Evolutionary conservation across 129 eudicot genomes (phyloP), one percentile per base, ranked within the genome.

Genomic region (Logfia minima): DNA sequence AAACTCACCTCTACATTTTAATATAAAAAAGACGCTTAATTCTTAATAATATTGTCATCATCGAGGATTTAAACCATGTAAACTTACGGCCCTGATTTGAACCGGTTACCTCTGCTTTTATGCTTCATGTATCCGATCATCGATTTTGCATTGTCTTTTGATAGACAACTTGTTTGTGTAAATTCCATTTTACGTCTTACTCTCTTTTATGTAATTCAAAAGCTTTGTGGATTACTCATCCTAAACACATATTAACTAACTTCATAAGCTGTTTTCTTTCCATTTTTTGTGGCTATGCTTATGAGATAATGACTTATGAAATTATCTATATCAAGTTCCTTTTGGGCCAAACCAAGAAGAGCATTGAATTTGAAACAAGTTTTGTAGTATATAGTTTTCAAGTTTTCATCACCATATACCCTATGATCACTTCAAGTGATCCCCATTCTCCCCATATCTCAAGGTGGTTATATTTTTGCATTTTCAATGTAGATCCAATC

Each of bases 401-500:
- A 75, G 76, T n/a, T 58, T 59, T 74, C 80, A 41, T 81, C 76
- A 67, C 56, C 74, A 58, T 58, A 75, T 81, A 14, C 76, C 66
- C 51, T 68, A n/a, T 73, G 77, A 81, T 51, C 77, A 34, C 80
- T 75, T 78, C 55, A 24, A 58, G 31, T 80, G 21, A 56, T 80
- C 69, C 75, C 80, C 70, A 68, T 75, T 60, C 64, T 67, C 71
- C 28, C 56, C 68, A 63, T 75, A 67, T 81, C 75, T 51, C 71
- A 21, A 81, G 68, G 45, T 51, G 41, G 66, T 22, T 61, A 53
- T 6, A 35, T 31, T 78, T 69, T 52, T 81, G 80, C 76, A 56
- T 74, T 81, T 51, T 58, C 73, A 69, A 81, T 26, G 53, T 72
- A 71, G 77, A 71, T 79, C 69, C 83, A 73, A 37, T 72, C 74